Base-by-base conservation (phyloP, 2,329 filamentous ascomycete genomes). In the Clonostachys rosea region DNA sequence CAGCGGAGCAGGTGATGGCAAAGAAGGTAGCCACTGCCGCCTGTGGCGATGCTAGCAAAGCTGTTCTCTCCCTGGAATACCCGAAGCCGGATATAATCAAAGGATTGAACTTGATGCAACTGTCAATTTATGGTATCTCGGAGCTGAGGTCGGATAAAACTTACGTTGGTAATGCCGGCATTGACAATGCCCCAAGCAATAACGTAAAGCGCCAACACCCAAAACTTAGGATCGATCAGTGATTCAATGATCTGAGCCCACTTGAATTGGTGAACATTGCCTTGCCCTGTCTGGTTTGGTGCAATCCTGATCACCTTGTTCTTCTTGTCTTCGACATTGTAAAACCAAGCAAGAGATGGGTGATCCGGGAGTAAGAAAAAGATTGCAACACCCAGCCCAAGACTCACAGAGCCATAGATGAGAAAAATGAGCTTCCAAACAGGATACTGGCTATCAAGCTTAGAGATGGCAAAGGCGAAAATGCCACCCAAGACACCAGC, bases 41-140 rank as follows among this genome's bases (percentile, higher is more conserved):
- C 34, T 64, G 61, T 0, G 62, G 62, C 0, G 60, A 62, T 0
- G 61, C 59, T 55, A 64, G 58, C 0, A 64, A 42, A 1, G 57
- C 58, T 0, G 59, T 62, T 18, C 56, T 58, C 0, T 52, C 53
- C 33, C 54, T 52, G 6, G 50, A 57, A 43, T 62, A 66, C 0
- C 64, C 64, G n/a, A 60, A 65, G 51, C 81, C 80, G 49, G 84
- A 83, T 34, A 84, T 68, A 51, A 87, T 82, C 37, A 83, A 68
- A 43, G 79, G 67, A 53, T 72, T 71, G 55, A 83, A 73, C 56
- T 82, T 74, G 61, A 87, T 86, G 57, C 2, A 30, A 10, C 10
- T 30, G 24, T 30, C 24, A 30, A 6, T 30, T 30, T 9, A 10
- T 30, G 9, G 8, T 10, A 30, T 30, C 24, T 10, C 8, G 24